Percentiles rank a stretch among this genome's conserved stretches.
Evolutionary conservation across 371 early-diverging fungal genomes (phyloP).

Genomic region (Amoeboaphelidium protococcarum): DNA sequence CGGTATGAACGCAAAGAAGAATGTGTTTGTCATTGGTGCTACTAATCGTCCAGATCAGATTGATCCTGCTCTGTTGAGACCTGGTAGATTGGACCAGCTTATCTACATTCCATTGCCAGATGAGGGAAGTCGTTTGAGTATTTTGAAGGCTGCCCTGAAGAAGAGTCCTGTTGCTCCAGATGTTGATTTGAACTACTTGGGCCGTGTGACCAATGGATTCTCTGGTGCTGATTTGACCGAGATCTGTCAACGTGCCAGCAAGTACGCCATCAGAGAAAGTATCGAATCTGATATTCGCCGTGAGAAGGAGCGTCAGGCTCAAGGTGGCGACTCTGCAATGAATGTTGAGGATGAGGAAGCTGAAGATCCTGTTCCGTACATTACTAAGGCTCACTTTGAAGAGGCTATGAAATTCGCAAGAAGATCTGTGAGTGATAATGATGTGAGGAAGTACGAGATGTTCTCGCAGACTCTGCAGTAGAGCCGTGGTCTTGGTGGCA

Average conservation of each 20-base stretch:
- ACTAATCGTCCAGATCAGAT: neutral
- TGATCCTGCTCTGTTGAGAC: neutral
- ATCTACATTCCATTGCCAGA: constrained; percentile 98
- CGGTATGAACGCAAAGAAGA: constrained; percentile 98
- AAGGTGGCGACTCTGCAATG: constrained; percentile 13
- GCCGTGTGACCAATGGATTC: constrained; percentile 84
- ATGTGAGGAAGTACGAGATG: constrained; percentile 95
- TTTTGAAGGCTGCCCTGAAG: constrained; percentile 79
- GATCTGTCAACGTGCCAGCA: constrained; percentile 98
- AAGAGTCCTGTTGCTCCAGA: constrained; percentile 78
- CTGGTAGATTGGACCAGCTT: constrained; percentile 29
- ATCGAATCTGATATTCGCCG: constrained; percentile 71
- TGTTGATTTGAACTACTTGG: constrained; percentile 65
- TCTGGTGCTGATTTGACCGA: constrained; percentile 99
- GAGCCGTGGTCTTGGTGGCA: constrained; percentile 53
- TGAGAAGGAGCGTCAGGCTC: constrained; percentile 40
- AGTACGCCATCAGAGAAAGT: constrained; percentile 94
- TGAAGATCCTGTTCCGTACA: constrained; percentile 60
- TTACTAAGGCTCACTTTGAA: constrained; percentile 86
- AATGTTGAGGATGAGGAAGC: constrained; percentile 21
- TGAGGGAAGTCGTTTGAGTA: constrained; percentile 55
- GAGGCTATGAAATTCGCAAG: constrained; percentile 94
- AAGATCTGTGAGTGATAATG: constrained; percentile 85
- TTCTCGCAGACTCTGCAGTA: constrained; percentile 94
- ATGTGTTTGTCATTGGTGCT: neutral